Base-by-base conservation (phyloP, 768 basidiomycete species). In the Austroboletus festivus region DNA sequence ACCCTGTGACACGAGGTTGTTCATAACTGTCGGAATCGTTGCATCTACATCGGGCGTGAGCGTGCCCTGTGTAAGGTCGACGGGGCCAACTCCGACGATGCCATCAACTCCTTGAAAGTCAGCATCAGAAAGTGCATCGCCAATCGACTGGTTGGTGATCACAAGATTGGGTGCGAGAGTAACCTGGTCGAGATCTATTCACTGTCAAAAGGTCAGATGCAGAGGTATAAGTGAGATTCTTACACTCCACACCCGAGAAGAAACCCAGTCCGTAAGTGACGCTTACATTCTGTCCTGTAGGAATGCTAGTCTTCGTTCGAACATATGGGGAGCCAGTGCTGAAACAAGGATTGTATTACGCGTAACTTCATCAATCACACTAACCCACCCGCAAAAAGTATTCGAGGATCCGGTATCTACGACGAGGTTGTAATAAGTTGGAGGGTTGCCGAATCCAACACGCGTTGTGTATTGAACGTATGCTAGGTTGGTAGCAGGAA, bases 171-270 rank as follows among this genome's bases (percentile, higher is more conserved):
- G 24, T 13, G 60, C 53, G 21, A 69, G 42, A 8, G 61, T 53
- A 20, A 65, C 60, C 37, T 55, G 53, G 35, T 70, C 68, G 21
- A 50, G 39, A 42, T 64, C 54, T 68, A 37, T 23, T 2, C 11
- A 4, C 2, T 18, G 10, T 45, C 22, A n/a, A 37, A 28, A 6
- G 7, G 37, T 9, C 16, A n/a, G n/a, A 20, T 16, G 13, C 33
- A 20, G 15, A 37, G 3, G 26, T 1, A 10, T 11, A 12, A 3
- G 19, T 16, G 8, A 33, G 3, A 10, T 35, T 12, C 47, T 37
- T 33, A 61, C 60, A 77, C 52, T 75, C 73, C 31, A 58, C 60
- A 18, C 74, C 73, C 63, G 26, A 28, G 37, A 68, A 48, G 35
- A 23, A 44, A 8, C 48, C 63, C 1, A 1, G 0, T 3, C 57